Base-by-base conservation (phyloP, 305 asterid genomes). In the Solanum chacoense region DNA sequence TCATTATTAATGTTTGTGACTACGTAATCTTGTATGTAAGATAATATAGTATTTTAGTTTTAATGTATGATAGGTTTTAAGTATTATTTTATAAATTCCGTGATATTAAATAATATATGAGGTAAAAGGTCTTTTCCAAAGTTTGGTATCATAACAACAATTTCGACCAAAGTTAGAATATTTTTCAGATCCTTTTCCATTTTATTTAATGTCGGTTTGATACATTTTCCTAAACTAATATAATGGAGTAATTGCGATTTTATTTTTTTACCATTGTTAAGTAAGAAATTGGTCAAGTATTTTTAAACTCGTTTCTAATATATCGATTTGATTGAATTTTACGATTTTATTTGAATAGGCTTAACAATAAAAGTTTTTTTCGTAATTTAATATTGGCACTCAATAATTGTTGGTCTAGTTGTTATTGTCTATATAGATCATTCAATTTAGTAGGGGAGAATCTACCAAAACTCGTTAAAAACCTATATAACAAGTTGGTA, bases 381-480 rank as follows among this genome's bases (percentile, higher is more conserved):
- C 63, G 1, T 11, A 69, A 28, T 69, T 1, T 11, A 69, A 31
- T 55, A 31, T 55, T 84, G 8, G 4, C 6, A 32, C 38, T 81
- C n/a, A 16, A 20, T 81, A 40, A 80, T 37, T 37, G 16, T 31
- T 29, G n/a, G 10, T 31, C 29, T 83, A 22, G 10, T 55, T 55
- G 29, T 75, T 34, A 26, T 18, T 16, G 20, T 36, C 65, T 8
- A 16, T 45, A 36, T 69, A 28, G 31, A 5, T 29, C 42, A 83
- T 76, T 73, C 37, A 50, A 34, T 36, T 81, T 36, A 32, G 24
- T 74, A 63, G 35, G 88, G 89, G 24, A 12, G 20, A 85, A 84
- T 84, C 87, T 34, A 84, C 50, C 50, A 84, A 59, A 63, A 84
- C 24, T 84, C 87, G n/a, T 84, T 4, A 55, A 59, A 59, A 42